Conservation (phyloP, 331 rosid species). For the Malus hybrid region DNA sequence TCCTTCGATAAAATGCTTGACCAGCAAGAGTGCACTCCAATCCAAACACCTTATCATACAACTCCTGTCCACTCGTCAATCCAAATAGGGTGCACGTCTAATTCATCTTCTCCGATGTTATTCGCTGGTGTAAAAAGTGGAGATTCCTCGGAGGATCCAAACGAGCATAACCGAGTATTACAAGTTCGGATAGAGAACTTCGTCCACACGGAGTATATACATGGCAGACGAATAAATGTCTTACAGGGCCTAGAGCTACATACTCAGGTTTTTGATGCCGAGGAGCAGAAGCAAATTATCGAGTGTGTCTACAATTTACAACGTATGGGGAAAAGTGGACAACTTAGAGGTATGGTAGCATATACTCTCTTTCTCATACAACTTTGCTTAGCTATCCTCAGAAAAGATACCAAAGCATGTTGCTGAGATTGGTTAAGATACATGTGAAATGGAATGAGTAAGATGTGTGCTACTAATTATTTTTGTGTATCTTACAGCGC, state of each 20-base stretch:
- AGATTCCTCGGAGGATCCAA: slow-evolving; percentile 21
- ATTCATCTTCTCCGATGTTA: neutral
- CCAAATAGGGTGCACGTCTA: neutral
- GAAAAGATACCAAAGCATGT: neutral
- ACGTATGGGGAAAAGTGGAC: slow-evolving; percentile 36
- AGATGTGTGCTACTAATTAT: neutral
- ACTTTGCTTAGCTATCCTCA: neutral
- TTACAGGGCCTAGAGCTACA: slow-evolving; percentile 54
- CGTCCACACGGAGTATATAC: slow-evolving; percentile 15
- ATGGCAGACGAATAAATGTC: slow-evolving; percentile 27
- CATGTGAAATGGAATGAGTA: neutral
- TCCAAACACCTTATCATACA: slow-evolving; percentile 2
- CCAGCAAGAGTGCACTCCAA: neutral
- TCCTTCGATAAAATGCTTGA: neutral
- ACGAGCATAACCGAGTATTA: slow-evolving; percentile 23
- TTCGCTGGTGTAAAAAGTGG: slow-evolving; percentile 25
- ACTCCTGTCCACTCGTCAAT: neutral
- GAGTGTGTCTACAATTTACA: slow-evolving; percentile 35
- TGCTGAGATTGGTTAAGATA: neutral
- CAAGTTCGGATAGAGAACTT: slow-evolving; percentile 23
- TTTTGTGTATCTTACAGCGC: slow-evolving; percentile 34
- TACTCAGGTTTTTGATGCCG: slow-evolving; percentile 27
- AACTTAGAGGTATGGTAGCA: slow-evolving; percentile 29
- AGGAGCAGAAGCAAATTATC: slow-evolving; percentile 39
- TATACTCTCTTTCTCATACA: neutral